Conservation (phyloP, 1,139 yeast species). For the Kodamaea suecica region DNA sequence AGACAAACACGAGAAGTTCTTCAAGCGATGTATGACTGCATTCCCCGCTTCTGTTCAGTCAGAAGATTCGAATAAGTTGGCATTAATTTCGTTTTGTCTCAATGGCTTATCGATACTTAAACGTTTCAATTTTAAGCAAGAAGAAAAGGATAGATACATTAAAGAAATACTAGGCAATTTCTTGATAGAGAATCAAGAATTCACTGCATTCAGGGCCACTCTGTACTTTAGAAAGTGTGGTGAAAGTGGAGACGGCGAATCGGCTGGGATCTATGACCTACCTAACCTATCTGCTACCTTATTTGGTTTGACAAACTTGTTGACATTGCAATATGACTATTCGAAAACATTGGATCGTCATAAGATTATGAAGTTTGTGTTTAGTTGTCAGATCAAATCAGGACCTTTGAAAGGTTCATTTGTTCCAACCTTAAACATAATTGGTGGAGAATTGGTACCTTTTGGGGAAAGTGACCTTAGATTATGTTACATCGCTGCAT, state of each 20-base stretch:
- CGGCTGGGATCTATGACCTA: constrained; percentile 44
- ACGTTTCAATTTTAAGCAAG: constrained; percentile 27
- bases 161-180: constrained; percentile 47
- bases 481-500: constrained; percentile 69
- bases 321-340: constrained; percentile 44
- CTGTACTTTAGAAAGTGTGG: constrained; percentile 39
- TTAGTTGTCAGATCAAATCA: constrained; percentile 48
- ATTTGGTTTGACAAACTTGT: constrained; percentile 54
- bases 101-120: constrained; percentile 58
- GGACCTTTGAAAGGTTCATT: constrained; percentile 61
- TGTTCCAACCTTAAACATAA: constrained; percentile 12
- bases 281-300: constrained; percentile 69
- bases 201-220: constrained; percentile 17
- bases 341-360: constrained; percentile 37
- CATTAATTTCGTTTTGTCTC: constrained; percentile 64
- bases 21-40: constrained; percentile 47
- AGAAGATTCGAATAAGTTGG: constrained; percentile 65
- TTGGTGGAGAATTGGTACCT: constrained; percentile 11
- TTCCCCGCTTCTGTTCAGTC: constrained; percentile 50
- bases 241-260: constrained; percentile 22
- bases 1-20: constrained; percentile 48
- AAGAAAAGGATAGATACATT: constrained; percentile 30
- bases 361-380: constrained; percentile 49
- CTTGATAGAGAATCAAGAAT: constrained; percentile 41
- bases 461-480: constrained; percentile 73